Evolutionary conservation across 2,329 filamentous ascomycete genomes (phyloP).

Genomic region (Trichoderma atrobrunneum): DNA sequence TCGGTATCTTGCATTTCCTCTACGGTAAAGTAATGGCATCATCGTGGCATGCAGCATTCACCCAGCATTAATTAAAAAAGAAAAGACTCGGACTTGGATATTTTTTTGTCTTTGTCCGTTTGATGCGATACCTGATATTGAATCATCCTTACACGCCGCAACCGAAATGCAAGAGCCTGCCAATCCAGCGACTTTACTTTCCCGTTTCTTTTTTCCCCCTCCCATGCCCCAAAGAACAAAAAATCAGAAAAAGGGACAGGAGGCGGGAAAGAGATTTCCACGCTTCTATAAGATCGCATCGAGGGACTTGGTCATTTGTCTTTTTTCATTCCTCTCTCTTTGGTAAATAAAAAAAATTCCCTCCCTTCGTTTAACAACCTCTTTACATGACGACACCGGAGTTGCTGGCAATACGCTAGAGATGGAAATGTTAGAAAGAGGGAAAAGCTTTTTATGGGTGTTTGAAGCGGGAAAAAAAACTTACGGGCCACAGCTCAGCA

Average conservation of each 20-base stretch:
- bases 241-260: constrained; percentile 14
- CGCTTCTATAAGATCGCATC: constrained; percentile 36
- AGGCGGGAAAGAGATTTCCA: constrained; percentile 16
- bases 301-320: constrained; percentile 32
- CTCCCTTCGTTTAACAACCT: constrained; percentile 28
- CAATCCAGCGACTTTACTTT: constrained; percentile 41
- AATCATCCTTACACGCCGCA: constrained; percentile 53
- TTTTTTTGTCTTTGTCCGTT: constrained; percentile 39
- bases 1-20: background rate
- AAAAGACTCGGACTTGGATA: constrained; percentile 28
- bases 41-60: background rate
- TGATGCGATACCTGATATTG: constrained; percentile 51
- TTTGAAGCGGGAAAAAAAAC: constrained; percentile 35
- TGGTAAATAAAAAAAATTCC: background rate
- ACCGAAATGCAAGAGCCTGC: constrained; percentile 52
- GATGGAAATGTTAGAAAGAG: background rate
- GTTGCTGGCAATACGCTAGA: constrained; percentile 97
- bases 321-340: constrained; percentile 23
- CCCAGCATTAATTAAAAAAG: background rate
- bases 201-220: constrained; percentile 22
- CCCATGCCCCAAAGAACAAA: constrained; percentile 3
- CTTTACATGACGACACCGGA: constrained; percentile 99
- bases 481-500: constrained; percentile 97
- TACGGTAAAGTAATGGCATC: background rate
- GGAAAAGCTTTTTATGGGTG: too few relatives aligned